These are phyloP conservation scores for Ogataea thermomethanolica DNA, from an alignment of 805 yeast species.

Conservation along the genomic window DNA sequence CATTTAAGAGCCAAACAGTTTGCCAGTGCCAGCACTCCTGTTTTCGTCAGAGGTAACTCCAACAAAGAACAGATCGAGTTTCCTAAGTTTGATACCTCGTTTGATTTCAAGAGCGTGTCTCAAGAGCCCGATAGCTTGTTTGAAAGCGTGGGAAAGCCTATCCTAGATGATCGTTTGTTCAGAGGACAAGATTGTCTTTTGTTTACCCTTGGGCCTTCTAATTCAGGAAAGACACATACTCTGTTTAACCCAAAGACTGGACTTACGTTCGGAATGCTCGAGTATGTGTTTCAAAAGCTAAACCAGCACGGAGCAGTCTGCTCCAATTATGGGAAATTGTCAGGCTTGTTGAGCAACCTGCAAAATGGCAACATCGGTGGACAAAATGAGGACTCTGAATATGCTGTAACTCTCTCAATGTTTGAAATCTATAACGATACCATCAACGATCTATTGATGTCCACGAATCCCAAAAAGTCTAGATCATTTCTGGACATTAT, in stretches of 20 bases:
- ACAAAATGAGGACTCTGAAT: constrained; percentile 10
- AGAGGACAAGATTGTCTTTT: constrained; percentile 40
- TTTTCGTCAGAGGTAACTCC: constrained; percentile 16
- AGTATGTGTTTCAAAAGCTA: constrained; percentile 22
- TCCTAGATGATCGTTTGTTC: constrained; percentile 30
- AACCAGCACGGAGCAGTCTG: constrained; percentile 8
- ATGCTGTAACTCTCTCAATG: constrained; percentile 47
- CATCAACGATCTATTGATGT: constrained; percentile 37
- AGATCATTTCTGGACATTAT: constrained; percentile 38
- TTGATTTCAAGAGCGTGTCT: constrained; percentile 26
- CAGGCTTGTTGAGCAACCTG: constrained; percentile 14
- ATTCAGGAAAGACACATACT: constrained; percentile 46
- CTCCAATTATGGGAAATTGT: constrained; percentile 7
- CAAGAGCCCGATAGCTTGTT: constrained; percentile 37
- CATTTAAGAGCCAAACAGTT: constrained; percentile 38
- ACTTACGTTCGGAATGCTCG: constrained; percentile 18
- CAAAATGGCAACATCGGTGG: constrained; percentile 4
- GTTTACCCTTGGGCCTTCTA: constrained; percentile 52
- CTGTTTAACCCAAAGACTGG: constrained; percentile 27
- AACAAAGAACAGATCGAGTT: constrained; percentile 25
- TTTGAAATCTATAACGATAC: constrained; percentile 51
- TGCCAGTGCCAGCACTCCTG: constrained; percentile 16
- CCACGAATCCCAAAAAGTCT: constrained; percentile 15
- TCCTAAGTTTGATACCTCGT: constrained; percentile 24
- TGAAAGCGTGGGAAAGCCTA: constrained; percentile 31